Evolutionary conservation across 202 grass and related monocot species (phyloP).

Genomic region (Musa balbisiana): DNA sequence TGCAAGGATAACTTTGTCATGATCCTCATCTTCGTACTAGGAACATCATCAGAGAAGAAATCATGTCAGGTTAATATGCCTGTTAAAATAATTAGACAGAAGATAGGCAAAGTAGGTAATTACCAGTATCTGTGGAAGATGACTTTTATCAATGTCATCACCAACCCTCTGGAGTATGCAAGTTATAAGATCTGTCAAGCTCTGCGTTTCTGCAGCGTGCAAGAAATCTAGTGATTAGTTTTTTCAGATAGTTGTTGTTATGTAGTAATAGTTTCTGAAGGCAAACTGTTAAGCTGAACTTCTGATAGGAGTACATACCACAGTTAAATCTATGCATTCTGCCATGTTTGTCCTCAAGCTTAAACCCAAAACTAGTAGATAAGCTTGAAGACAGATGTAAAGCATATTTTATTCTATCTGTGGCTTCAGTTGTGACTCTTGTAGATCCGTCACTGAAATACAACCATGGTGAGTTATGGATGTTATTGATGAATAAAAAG

Average conservation of each 20-base stretch:
- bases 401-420: conserved; percentile 51
- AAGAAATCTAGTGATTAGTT: too few species aligned
- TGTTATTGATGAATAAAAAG: neutral
- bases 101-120: conserved; percentile 2
- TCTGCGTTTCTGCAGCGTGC: conserved; percentile 47
- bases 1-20: conserved; percentile 79
- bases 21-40: conserved; percentile 92
- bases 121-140: conserved; percentile 97
- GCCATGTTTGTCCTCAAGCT: conserved; percentile 87
- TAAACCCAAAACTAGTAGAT: conserved; percentile 80
- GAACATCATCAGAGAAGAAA: conserved; percentile 4
- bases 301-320: conserved; percentile 39
- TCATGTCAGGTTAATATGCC: conserved; percentile 2
- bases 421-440: conserved; percentile 62
- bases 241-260: too few species aligned
- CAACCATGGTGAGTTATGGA: neutral
- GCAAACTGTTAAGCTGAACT: neutral
- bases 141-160: conserved; percentile 67
- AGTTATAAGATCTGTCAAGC: conserved; percentile 76
- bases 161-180: conserved; percentile 75
- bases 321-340: conserved; percentile 98
- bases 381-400: conserved; percentile 64
- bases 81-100: neutral
- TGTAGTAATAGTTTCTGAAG: neutral
- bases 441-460: conserved; percentile 77